Percentiles rank a stretch among this genome's conserved stretches.
These are phyloP conservation scores for Botryobasidium botryosum DNA, from an alignment of 768 basidiomycete species.

Conservation along the genomic window DNA sequence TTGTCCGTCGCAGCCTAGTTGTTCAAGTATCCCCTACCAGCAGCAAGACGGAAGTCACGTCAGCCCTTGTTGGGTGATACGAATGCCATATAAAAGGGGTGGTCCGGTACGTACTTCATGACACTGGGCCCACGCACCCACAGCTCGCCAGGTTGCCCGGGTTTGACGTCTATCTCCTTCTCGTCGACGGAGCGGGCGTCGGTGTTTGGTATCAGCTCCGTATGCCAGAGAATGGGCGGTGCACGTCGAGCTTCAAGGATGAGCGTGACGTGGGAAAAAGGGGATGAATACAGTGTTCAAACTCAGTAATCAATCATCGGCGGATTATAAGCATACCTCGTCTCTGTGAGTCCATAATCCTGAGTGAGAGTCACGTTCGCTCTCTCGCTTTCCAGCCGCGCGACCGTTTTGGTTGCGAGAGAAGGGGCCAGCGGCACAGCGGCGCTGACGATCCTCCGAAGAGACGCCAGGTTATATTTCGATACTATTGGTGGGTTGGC, in stretches of 20 bases:
- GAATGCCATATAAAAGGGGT: conserved; percentile 40
- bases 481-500: conserved; percentile 38
- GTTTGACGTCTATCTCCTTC: conserved; percentile 55
- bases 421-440: conserved; percentile 83
- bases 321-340: too few species aligned
- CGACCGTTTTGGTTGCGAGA: too few species aligned
- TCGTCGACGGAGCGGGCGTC: conserved; percentile 54
- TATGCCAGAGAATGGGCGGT: conserved; percentile 53
- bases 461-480: conserved; percentile 45
- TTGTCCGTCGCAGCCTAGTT: conserved; percentile 52
- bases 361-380: not conserved
- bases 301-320: too few species aligned
- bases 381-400: too few species aligned
- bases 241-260: conserved; percentile 21
- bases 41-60: too few species aligned
- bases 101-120: not conserved
- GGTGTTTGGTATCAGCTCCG: conserved; percentile 52
- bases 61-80: too few species aligned
- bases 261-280: conserved; percentile 34
- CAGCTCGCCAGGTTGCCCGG: too few species aligned
- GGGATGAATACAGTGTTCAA: conserved; percentile 16
- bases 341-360: not conserved
- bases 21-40: conserved; percentile 49
- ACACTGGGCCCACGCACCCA: conserved; percentile 56
- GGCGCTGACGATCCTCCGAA: conserved; percentile 45